Evolutionary conservation across 495 filamentous ascomycete genomes (phyloP).

Genomic region (Tuber brumale): DNA sequence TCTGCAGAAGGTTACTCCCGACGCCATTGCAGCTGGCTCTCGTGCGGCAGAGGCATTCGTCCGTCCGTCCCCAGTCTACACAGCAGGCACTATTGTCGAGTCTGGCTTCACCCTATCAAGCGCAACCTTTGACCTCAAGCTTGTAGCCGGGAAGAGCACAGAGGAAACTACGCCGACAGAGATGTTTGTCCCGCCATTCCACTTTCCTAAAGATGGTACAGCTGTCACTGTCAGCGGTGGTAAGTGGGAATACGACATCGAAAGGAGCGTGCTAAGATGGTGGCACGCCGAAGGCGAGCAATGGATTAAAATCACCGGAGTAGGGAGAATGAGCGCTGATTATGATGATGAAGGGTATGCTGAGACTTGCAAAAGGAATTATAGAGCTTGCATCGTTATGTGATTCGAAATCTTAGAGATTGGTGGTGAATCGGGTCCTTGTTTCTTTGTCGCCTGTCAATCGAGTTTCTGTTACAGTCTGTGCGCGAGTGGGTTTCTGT

Average conservation of each 20-base stretch:
- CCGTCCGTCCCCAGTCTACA: slow-evolving; percentile 72
- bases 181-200: slow-evolving; percentile 83
- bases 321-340: slow-evolving; percentile 58
- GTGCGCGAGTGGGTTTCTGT: neutral
- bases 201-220: slow-evolving; percentile 71
- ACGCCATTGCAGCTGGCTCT: slow-evolving; percentile 55
- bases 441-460: neutral
- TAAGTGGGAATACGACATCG: slow-evolving; percentile 75
- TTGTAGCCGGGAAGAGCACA: slow-evolving; percentile 52
- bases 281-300: slow-evolving; percentile 85
- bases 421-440: neutral
- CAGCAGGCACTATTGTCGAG: slow-evolving; percentile 58
- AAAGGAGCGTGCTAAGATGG: slow-evolving; percentile 74
- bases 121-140: slow-evolving; percentile 62
- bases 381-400: slow-evolving; percentile 47
- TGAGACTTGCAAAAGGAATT: slow-evolving; percentile 45
- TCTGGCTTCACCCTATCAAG: slow-evolving; percentile 74
- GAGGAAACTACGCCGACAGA: slow-evolving; percentile 64
- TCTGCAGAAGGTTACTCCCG: slow-evolving; percentile 44
- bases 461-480: neutral
- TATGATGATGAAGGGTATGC: slow-evolving; percentile 52
- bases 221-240: slow-evolving; percentile 71
- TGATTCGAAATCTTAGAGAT: slow-evolving; percentile 16
- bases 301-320: slow-evolving; percentile 66
- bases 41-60: slow-evolving; percentile 89